These are phyloP conservation scores for Nitzschia sp. DNA, from an alignment of 108 stramenopile genomes.

Conservation along the genomic window DNA sequence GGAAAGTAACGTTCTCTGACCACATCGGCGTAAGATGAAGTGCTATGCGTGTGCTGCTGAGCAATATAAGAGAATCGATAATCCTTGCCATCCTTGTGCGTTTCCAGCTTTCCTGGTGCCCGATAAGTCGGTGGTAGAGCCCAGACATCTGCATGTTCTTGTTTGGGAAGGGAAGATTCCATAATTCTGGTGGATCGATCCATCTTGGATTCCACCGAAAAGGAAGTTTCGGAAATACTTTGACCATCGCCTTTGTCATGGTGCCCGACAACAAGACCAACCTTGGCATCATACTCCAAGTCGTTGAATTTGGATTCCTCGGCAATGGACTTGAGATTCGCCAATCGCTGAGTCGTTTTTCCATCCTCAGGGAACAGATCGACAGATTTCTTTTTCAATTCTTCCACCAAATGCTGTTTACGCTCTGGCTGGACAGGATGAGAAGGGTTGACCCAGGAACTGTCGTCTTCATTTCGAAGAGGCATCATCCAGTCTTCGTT, in stretches of 20 bases:
- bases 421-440: slow-evolving; percentile 10
- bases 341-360: neutral
- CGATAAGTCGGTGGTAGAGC: neutral
- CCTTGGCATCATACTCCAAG: slow-evolving; percentile 4
- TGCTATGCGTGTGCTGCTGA: slow-evolving; percentile 11
- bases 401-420: neutral
- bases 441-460: slow-evolving; percentile 23
- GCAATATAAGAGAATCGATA: slow-evolving; percentile 22
- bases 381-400: slow-evolving; percentile 3
- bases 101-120: neutral
- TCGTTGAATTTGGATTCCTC: slow-evolving; percentile 2
- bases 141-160: slow-evolving; percentile 4
- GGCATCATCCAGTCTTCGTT: slow-evolving; percentile 2
- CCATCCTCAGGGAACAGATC: neutral
- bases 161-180: slow-evolving; percentile 2
- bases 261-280: slow-evolving; percentile 2
- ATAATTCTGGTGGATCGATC: neutral
- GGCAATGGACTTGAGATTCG: neutral
- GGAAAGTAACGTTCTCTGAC: slow-evolving; percentile 20
- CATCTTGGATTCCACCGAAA: slow-evolving; percentile 8
- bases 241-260: slow-evolving; percentile 3
- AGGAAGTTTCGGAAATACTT: slow-evolving; percentile 14
- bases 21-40: slow-evolving; percentile 9
- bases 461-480: slow-evolving; percentile 14
- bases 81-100: slow-evolving; percentile 13